Evolutionary conservation across 371 early-diverging fungal genomes (phyloP).

Genomic region (Mucor sp.): DNA sequence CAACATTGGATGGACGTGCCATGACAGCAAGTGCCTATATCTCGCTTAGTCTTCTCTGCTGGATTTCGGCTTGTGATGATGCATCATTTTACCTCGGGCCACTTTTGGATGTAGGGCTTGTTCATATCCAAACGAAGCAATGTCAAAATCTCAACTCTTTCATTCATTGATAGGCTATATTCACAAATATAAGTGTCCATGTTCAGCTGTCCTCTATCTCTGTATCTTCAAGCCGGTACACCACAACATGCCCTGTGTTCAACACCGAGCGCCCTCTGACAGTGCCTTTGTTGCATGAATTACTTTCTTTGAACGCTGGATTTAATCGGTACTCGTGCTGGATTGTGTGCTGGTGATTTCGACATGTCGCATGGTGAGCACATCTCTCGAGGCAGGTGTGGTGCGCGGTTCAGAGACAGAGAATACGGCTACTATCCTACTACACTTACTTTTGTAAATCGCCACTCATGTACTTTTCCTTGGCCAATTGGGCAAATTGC

Average conservation of each 20-base stretch:
- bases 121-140: conserved; percentile 72
- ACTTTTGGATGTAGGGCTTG: conserved; percentile 70
- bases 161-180: conserved; percentile 37
- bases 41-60: background rate
- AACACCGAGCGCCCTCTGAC: too few relatives aligned
- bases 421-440: background rate
- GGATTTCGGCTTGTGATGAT: background rate
- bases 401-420: too few relatives aligned
- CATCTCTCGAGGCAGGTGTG: too few relatives aligned
- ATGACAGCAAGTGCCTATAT: conserved; percentile 79
- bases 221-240: background rate
- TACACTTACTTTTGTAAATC: conserved; percentile 52
- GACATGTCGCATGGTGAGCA: background rate
- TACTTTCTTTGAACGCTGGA: too few relatives aligned
- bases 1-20: conserved; percentile 74
- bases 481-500: conserved; percentile 57
- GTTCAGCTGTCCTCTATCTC: conserved; percentile 4
- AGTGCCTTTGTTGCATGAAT: too few relatives aligned
- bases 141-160: conserved; percentile 68
- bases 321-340: too few relatives aligned
- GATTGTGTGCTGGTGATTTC: too few relatives aligned
- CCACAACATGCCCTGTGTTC: background rate
- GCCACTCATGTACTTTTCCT: conserved; percentile 34
- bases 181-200: background rate
- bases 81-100: conserved; percentile 71